These are phyloP conservation scores for Penicillium turbatum DNA, from an alignment of 495 filamentous ascomycete species.

Conservation along the genomic window DNA sequence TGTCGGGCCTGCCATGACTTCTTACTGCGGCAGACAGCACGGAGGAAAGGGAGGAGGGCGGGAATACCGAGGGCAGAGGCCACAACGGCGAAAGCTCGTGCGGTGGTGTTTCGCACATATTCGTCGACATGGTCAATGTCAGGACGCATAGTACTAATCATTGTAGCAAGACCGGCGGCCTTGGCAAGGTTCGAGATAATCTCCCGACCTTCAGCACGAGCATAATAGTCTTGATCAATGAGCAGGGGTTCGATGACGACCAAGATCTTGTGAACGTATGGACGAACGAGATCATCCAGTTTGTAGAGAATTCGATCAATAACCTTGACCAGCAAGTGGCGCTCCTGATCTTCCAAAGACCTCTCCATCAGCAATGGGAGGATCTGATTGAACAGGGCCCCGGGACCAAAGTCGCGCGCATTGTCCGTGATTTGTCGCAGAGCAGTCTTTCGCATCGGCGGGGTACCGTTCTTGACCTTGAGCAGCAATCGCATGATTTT, in stretches of 20 bases:
- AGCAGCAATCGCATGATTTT: conserved; percentile 97
- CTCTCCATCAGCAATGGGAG: conserved; percentile 98
- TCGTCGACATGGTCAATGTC: conserved; percentile 99
- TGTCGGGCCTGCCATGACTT: conserved; percentile 99
- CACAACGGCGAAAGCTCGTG: conserved; percentile 94
- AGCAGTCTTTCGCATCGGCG: conserved; percentile 99
- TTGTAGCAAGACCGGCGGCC: conserved; percentile 93
- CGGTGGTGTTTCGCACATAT: conserved; percentile 98
- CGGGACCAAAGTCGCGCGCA: conserved; percentile 93
- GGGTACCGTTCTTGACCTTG: conserved; percentile 99
- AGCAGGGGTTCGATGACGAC: conserved; percentile 98
- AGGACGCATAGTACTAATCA: conserved; percentile 98
- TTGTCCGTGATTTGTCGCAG: conserved; percentile 97
- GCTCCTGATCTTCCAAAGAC: conserved; percentile 96
- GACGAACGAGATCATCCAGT: conserved; percentile 92
- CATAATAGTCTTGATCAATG: conserved; percentile 99
- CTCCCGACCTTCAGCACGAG: conserved; percentile 94
- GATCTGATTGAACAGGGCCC: conserved; percentile 95
- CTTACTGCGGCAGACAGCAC: conserved; percentile 93
- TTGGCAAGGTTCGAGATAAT: conserved; percentile 98
- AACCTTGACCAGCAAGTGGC: conserved; percentile 97
- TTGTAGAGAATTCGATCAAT: conserved; percentile 99
- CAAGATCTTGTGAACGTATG: conserved; percentile 96
- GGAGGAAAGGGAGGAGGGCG: conserved; percentile 87
- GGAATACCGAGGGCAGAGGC: conserved; percentile 96